Evolutionary conservation across 768 basidiomycete species (phyloP), one percentile per base, ranked within the genome.

Genomic region (Pulveroboletus sp.): DNA sequence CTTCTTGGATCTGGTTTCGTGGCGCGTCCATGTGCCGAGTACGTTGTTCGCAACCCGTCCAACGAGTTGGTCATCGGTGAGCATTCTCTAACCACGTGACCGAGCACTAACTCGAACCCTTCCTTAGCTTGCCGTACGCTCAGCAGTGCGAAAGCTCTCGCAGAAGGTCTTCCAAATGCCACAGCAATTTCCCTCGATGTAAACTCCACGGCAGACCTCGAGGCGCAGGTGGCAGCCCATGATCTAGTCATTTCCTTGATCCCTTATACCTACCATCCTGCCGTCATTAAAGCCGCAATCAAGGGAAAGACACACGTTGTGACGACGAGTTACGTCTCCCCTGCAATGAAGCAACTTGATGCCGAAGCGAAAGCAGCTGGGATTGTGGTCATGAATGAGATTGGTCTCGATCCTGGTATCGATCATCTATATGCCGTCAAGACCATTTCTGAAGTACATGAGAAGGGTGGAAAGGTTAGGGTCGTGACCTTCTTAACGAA

Each of bases 241-340:
- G 93, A 98, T 68, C 80, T 97, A 43, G 92, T 98, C 68, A 89
- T 98, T 65, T 94, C 92, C 8, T 82, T 99, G 63, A 94, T 99
- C 57, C 96, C 96, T 1, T 98, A 98, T 77, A 91, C 84, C 47
- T 75, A 84, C 76, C 96, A 98, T 68, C 83, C 83, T 16, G 74
- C 76, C 24, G 92, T 99, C 63, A 94, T 98, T 73, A 83, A 89
- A 68, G 86, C 93, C 11, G 86, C 86, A 27, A 81, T 86, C 70
- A 80, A 78, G 69, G 73, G 81, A 62, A 93, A 91, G 74, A 92
- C 87, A 26, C 76, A 96, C 67, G 93, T 97, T 31, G 92, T 99
- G 58, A 98, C 96, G 32, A 98, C 96, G 20, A 89, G 86, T 51
- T 98, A 99, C 66, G 84, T 98, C 63, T 92, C 86, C 41, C 89